These are phyloP conservation scores for Shiraia sp. DNA, from an alignment of 2,329 filamentous ascomycete species.

Conservation along the genomic window DNA sequence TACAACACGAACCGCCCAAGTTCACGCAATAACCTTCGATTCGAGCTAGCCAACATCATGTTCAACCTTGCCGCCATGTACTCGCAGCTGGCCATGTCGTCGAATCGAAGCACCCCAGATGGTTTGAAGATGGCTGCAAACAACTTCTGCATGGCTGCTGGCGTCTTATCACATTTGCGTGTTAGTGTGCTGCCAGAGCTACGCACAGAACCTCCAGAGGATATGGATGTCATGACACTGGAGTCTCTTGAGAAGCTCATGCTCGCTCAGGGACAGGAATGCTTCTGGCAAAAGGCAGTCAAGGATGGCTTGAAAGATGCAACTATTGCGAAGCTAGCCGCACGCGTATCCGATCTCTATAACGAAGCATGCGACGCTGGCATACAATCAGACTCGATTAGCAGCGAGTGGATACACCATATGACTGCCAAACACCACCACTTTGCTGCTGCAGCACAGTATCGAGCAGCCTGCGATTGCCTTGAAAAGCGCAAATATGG, in stretches of 20 bases:
- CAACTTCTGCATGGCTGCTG: slow-evolving; percentile 86
- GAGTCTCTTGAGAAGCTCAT: slow-evolving; percentile 82
- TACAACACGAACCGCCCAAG: slow-evolving; percentile 80
- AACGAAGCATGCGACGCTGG: slow-evolving; percentile 81
- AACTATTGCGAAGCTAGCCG: slow-evolving; percentile 87
- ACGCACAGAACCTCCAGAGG: slow-evolving; percentile 82
- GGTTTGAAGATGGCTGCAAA: slow-evolving; percentile 87
- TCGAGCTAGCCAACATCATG: slow-evolving; percentile 89
- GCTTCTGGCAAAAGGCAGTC: slow-evolving; percentile 96
- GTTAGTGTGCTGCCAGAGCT: slow-evolving; percentile 78
- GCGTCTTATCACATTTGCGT: slow-evolving; percentile 79
- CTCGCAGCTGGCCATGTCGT: slow-evolving; percentile 83
- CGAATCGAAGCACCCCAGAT: slow-evolving; percentile 76
- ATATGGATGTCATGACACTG: slow-evolving; percentile 90
- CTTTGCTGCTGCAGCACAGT: slow-evolving; percentile 94
- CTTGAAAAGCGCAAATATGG: slow-evolving; percentile 93
- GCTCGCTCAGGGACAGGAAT: slow-evolving; percentile 93
- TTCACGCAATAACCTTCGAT: slow-evolving; percentile 68
- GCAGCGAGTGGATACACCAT: slow-evolving; percentile 96
- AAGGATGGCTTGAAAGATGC: slow-evolving; percentile 92
- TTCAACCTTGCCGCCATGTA: slow-evolving; percentile 94
- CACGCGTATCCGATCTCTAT: slow-evolving; percentile 90
- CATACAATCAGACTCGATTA: slow-evolving; percentile 85
- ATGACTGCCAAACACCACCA: slow-evolving; percentile 97
- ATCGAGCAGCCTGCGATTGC: slow-evolving; percentile 85